Conservation (phyloP, 2,329 filamentous ascomycete genomes). For the Nigrospora sphaerica region DNA sequence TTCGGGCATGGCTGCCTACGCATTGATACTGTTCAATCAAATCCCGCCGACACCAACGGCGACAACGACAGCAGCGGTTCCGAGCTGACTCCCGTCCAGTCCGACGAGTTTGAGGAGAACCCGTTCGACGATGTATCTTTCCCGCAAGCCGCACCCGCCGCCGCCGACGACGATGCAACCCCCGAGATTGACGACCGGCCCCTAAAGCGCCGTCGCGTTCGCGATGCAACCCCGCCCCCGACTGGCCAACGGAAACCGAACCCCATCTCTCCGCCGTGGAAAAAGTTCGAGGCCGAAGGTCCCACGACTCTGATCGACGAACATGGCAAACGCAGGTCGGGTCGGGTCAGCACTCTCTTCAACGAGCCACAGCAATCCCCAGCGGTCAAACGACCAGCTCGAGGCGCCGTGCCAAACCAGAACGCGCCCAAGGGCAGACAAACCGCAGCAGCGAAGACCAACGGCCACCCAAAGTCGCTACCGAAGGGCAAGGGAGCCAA, state of each 20-base stretch:
- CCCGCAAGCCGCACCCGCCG: conserved; percentile 14
- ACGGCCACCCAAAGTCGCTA: conserved; percentile 19
- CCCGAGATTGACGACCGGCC: conserved; percentile 34
- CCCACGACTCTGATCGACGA: conserved; percentile 74
- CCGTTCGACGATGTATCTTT: conserved; percentile 7
- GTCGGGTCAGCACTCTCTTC: conserved; percentile 53
- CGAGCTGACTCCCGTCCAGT: conserved; percentile 8
- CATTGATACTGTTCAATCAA: not conserved
- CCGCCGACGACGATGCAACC: conserved; percentile 14
- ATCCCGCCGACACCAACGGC: not conserved
- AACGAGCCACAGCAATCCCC: conserved; percentile 41
- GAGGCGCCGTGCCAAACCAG: conserved; percentile 32
- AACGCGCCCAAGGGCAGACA: conserved; percentile 26
- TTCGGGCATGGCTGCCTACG: not conserved
- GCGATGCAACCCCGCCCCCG: conserved; percentile 33
- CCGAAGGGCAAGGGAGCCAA: conserved; percentile 21
- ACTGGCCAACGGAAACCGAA: conserved; percentile 27
- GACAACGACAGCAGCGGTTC: conserved; percentile 3
- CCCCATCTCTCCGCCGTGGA: conserved; percentile 84
- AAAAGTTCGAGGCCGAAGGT: conserved; percentile 74
- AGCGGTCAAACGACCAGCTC: conserved; percentile 43
- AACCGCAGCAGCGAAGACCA: conserved; percentile 16
- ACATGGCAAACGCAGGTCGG: conserved; percentile 63
- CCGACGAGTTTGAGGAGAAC: conserved; percentile 12
- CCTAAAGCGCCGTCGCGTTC: conserved; percentile 59